Base-by-base conservation (phyloP, 352 stramenopile species). In the Pythium periplocum region DNA sequence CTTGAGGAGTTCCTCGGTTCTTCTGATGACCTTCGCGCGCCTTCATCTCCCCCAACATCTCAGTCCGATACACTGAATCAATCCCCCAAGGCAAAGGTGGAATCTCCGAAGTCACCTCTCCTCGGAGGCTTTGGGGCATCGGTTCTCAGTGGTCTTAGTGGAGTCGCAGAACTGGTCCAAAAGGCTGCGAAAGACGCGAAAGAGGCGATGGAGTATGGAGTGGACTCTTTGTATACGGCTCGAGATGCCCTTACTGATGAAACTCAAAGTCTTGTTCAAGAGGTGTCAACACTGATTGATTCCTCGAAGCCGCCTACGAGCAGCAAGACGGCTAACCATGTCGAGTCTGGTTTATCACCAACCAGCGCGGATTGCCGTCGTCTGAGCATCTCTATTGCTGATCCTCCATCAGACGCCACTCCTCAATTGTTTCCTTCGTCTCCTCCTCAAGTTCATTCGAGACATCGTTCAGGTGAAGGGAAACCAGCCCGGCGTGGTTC, bases 181-280 rank as follows among this genome's bases (percentile, higher is more conserved):
- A 87, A 87, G 52, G 83, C 76, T 0, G 82, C 83, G 5, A 83
- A 85, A 48, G 76, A 87, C 36, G 82, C 82, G 30, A 90, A 90
- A 59, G 79, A 89, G 35, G 79, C 56, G 0, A 66, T 93, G 3
- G 79, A 93, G 39, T 85, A 78, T 45, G 59, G 76, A 4, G 78
- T 93, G 2, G 82, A 93, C 54, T 81, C 75, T 11, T 52, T 93
- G 10, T 87, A 89, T 39, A 88, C 75, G 9, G 78, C 78, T 2
- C 84, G 80, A 48, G 82, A 93, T 48, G 65, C 61, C 5, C 56
- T 90, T 0, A 69, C 75, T 2, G 82, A 93, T 48, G 79, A 93
- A 61, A 74, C 79, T 4, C 69, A 89, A 43, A 68, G 62, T 0
- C 59, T 90, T 33, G 62, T 88, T 9, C 62, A 84, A 55, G 78